Percentiles rank a stretch among this genome's conserved stretches.
These are phyloP conservation scores for Ogataea trehaloabstinens DNA, from an alignment of 805 yeast genomes.

Conservation along the genomic window DNA sequence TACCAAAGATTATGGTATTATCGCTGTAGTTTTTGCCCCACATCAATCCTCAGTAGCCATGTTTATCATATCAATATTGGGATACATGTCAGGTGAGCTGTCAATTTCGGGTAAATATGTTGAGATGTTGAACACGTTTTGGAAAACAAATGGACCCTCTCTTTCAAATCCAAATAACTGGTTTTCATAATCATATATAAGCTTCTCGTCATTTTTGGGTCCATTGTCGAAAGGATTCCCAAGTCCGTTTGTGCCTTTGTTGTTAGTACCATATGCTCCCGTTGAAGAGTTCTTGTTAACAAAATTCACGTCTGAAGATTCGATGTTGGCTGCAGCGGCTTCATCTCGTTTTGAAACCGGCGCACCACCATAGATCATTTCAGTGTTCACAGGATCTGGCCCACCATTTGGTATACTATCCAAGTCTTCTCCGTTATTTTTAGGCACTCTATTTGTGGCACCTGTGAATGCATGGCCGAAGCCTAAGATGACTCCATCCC, in stretches of 20 bases:
- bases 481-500: not conserved
- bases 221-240: not conserved
- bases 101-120: slow-evolving; percentile 27
- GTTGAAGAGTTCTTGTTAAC: not conserved
- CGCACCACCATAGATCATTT: not conserved
- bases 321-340: not conserved
- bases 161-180: slow-evolving; percentile 7
- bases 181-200: slow-evolving; percentile 5
- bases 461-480: not conserved
- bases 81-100: not conserved
- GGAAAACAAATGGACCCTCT: slow-evolving; percentile 24
- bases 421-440: not conserved
- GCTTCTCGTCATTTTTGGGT: not conserved
- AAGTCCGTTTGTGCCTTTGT: not conserved
- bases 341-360: not conserved
- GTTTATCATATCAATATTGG: not conserved
- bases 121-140: slow-evolving; percentile 33
- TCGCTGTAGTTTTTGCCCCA: no score
- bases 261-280: not conserved
- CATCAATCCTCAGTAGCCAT: not conserved
- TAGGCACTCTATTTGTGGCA: not conserved
- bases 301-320: not conserved
- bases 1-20: no score
- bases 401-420: no score
- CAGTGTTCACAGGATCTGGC: not conserved